Conservation (phyloP, 169 alveolate species). For the Cryptosporidium bovis region DNA sequence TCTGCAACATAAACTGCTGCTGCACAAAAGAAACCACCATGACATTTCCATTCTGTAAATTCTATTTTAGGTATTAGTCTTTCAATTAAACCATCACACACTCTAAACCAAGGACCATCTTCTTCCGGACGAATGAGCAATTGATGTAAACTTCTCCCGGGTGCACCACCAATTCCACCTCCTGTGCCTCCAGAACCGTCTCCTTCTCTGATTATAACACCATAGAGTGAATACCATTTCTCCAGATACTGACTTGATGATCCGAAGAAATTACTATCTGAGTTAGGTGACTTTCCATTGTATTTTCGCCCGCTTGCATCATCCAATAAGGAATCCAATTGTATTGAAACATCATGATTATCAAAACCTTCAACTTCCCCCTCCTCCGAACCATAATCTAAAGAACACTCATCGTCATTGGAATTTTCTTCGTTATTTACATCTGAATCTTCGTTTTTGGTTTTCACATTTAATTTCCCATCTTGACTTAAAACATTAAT, state of each 20-base stretch:
- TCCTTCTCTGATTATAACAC: conserved; percentile 84
- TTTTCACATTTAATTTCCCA: too few species aligned
- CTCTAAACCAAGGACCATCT: conserved; percentile 91
- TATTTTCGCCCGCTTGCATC: background rate
- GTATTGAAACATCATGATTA: conserved; percentile 9
- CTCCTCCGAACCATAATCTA: conserved; percentile 52
- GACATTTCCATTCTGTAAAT: conserved; percentile 92
- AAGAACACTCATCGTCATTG: conserved; percentile 39
- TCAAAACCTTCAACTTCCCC: conserved; percentile 6
- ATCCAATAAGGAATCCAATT: conserved; percentile 14
- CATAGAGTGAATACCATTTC: conserved; percentile 87
- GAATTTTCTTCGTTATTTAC: background rate
- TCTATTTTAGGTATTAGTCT: conserved; percentile 83
- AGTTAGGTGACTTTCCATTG: background rate
- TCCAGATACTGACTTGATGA: conserved; percentile 62
- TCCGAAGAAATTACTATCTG: conserved; percentile 34
- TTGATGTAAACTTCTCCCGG: conserved; percentile 76
- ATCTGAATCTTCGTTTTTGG: too few species aligned
- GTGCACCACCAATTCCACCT: conserved; percentile 5
- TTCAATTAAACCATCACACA: conserved; percentile 86
- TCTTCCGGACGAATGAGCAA: conserved; percentile 89
- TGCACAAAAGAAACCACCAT: conserved; percentile 90
- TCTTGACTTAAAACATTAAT: conserved; percentile 9
- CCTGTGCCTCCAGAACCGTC: conserved; percentile 77
- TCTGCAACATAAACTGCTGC: conserved; percentile 90